Evolutionary conservation across 352 stramenopile genomes (phyloP).

Genomic region (Elongisporangium anandrum): DNA sequence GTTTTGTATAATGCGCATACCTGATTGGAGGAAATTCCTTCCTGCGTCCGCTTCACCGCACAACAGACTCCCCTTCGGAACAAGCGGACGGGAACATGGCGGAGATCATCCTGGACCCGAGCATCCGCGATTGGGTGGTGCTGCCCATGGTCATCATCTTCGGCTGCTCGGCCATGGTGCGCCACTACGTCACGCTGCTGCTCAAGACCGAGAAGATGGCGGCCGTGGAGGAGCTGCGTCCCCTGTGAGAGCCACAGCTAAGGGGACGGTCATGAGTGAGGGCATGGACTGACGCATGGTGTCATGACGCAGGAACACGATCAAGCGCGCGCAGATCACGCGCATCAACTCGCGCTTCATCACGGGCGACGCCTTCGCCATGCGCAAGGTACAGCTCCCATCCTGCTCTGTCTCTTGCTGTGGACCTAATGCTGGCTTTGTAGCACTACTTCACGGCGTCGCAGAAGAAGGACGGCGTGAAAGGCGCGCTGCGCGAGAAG

Average conservation of each 20-base stretch:
- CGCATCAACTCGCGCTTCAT: conserved; percentile 91
- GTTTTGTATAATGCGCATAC: not conserved
- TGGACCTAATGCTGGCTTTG: not conserved
- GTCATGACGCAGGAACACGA: conserved; percentile 60
- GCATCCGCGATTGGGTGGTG: conserved; percentile 95
- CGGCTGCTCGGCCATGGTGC: conserved; percentile 78
- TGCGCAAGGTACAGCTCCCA: conserved; percentile 63
- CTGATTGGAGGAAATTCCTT: not conserved
- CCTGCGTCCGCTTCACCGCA: not conserved
- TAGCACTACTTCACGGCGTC: conserved; percentile 86
- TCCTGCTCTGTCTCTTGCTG: conserved; percentile 9
- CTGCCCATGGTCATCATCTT: conserved; percentile 97
- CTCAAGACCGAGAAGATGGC: conserved; percentile 83
- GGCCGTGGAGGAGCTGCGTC: conserved; percentile 63
- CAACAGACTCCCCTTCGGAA: conserved; percentile 4
- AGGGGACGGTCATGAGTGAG: not conserved
- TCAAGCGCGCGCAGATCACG: conserved; percentile 78
- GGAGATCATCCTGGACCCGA: conserved; percentile 91
- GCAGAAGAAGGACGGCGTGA: conserved; percentile 86
- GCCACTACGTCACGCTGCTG: conserved; percentile 82
- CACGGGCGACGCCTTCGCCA: conserved; percentile 72
- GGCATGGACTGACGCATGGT: not conserved
- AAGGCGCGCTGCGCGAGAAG: conserved; percentile 82
- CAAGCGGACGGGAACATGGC: conserved; percentile 36
- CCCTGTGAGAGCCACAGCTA: conserved; percentile 48